phyloP scores from a whole-genome alignment of 1,139 yeast species.

The Debaryomyces sp. region DNA sequence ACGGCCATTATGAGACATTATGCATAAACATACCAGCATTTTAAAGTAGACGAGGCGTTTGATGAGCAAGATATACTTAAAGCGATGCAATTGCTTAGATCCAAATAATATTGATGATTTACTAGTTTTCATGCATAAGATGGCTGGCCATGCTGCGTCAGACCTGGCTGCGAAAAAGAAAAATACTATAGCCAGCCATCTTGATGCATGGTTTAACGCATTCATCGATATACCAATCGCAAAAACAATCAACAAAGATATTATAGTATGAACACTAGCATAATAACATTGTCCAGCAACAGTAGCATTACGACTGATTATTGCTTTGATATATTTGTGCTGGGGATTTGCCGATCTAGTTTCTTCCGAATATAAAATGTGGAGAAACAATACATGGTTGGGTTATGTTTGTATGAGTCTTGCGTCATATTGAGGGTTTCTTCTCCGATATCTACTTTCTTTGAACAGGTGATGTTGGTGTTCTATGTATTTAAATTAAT shows the following conservation, averaged over 20 bases:
- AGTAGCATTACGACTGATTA: neutral
- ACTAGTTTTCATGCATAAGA: neutral
- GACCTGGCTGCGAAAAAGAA: constrained; percentile 6
- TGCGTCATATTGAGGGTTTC: no score
- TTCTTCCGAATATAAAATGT: neutral
- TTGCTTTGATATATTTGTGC: neutral
- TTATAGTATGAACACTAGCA: neutral
- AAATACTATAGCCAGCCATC: constrained; percentile 3
- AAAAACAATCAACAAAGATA: neutral
- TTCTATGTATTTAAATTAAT: no score
- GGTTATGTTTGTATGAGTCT: no score
- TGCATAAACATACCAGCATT: constrained; percentile 1
- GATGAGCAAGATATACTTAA: neutral
- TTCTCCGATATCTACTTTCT: no score
- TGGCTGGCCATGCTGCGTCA: constrained; percentile 4
- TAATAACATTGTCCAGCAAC: neutral
- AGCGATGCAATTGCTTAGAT: neutral
- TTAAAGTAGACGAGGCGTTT: neutral
- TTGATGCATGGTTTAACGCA: neutral
- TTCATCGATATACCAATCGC: neutral
- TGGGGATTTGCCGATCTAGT: neutral
- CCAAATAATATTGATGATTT: neutral
- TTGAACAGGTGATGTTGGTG: no score
- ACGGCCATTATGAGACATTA: neutral
- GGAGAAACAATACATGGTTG: neutral